Conservation (phyloP, 176 grass and related monocot genomes). For the Aechmea fasciata region DNA sequence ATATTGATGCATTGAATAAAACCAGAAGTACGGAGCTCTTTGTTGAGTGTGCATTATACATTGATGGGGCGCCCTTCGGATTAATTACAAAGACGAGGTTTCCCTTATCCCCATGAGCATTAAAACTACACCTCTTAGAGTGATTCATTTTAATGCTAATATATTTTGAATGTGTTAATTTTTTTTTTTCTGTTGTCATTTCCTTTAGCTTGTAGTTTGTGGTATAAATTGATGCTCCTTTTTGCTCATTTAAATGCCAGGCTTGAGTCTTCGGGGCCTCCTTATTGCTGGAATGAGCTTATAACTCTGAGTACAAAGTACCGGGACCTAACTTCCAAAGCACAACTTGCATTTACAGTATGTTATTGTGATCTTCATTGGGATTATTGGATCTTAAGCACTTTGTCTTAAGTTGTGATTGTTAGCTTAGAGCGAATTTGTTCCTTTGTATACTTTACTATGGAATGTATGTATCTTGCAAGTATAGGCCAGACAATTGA, state of each 20-base stretch:
- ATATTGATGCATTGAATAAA: slow-evolving; percentile 12
- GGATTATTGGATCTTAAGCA: neutral
- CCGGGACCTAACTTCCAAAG: slow-evolving; percentile 77
- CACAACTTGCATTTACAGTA: slow-evolving; percentile 88
- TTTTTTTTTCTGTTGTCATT: neutral
- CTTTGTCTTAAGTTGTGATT: neutral
- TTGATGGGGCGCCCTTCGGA: slow-evolving; percentile 75
- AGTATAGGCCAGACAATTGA: neutral
- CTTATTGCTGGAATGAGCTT: slow-evolving; percentile 75
- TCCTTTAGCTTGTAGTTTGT: too few species aligned
- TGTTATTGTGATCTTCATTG: neutral
- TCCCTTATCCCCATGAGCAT: neutral
- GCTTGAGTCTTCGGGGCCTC: slow-evolving; percentile 58
- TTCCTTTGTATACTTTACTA: neutral
- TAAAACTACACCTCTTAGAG: neutral
- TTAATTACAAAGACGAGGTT: slow-evolving; percentile 66
- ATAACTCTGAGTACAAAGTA: slow-evolving; percentile 81
- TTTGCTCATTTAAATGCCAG: slow-evolving; percentile 14
- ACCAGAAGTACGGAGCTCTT: slow-evolving; percentile 52
- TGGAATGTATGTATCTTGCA: neutral
- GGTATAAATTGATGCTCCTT: too few species aligned
- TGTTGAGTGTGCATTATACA: slow-evolving; percentile 68
- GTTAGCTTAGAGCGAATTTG: neutral
- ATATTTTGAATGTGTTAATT: neutral
- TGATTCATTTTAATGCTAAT: neutral